These are phyloP conservation scores for Russula sp. DNA, from an alignment of 768 basidiomycete species.

Conservation along the genomic window DNA sequence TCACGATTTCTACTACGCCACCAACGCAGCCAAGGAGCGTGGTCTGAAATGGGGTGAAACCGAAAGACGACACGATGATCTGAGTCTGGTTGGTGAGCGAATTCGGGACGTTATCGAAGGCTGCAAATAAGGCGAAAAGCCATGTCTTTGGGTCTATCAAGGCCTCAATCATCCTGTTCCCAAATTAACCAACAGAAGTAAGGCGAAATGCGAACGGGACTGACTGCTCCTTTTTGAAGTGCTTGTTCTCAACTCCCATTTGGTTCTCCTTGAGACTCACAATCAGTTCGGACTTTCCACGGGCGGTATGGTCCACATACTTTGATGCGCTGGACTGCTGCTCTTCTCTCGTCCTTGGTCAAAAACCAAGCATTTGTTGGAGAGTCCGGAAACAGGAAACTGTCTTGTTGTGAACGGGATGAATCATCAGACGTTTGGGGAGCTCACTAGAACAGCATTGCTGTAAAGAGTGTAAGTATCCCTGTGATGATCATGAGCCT, in stretches of 20 bases:
- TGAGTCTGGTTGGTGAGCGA: constrained; percentile 59
- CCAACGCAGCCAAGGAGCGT: constrained; percentile 65
- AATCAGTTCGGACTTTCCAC: neutral
- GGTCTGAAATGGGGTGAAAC: constrained; percentile 57
- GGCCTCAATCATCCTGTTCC: constrained; percentile 57
- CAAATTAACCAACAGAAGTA: neutral
- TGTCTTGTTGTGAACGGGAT: constrained; percentile 25
- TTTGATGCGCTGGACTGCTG: constrained; percentile 62
- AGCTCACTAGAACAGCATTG: constrained; percentile 50
- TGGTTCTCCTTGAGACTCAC: constrained; percentile 50
- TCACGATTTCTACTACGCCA: constrained; percentile 59
- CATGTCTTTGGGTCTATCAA: constrained; percentile 66
- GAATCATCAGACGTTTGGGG: neutral
- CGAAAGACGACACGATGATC: constrained; percentile 62
- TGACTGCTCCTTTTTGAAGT: constrained; percentile 74
- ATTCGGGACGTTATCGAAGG: constrained; percentile 57
- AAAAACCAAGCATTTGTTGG: constrained; percentile 74
- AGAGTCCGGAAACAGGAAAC: constrained; percentile 69
- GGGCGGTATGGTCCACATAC: constrained; percentile 29
- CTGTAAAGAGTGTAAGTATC: constrained; percentile 46
- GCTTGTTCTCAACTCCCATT: constrained; percentile 78
- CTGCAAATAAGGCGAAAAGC: constrained; percentile 66
- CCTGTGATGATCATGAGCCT: constrained; percentile 73
- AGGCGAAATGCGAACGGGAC: constrained; percentile 27
- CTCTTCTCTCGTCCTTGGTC: constrained; percentile 52